Conservation (phyloP, 2,329 filamentous ascomycete genomes). For the Tolypocladium paradoxum region DNA sequence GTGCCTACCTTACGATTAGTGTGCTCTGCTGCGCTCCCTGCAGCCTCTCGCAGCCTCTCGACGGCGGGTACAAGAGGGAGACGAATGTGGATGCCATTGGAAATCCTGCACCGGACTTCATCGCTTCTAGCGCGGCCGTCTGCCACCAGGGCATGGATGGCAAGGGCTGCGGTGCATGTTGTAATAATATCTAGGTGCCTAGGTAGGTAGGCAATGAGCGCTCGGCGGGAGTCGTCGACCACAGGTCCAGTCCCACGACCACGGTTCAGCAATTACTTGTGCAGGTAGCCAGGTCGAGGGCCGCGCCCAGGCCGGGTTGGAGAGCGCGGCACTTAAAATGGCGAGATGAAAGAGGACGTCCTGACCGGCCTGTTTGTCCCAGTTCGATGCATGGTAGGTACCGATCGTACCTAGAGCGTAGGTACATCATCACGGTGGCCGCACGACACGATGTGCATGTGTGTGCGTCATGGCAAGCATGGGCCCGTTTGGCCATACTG, state of each 20-base stretch:
- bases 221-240: not conserved
- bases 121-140: not conserved
- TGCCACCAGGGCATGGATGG: not conserved
- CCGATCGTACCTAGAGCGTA: too few species aligned
- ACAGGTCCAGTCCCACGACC: not conserved
- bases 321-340: too few species aligned
- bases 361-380: not conserved
- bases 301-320: not conserved
- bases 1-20: not conserved
- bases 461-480: conserved; percentile 4
- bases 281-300: not conserved
- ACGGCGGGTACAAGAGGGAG: not conserved
- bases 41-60: not conserved
- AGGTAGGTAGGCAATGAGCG: too few species aligned
- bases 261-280: not conserved
- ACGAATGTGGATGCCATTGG: not conserved
- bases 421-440: not conserved
- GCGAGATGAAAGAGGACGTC: not conserved
- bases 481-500: conserved; percentile 1
- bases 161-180: not conserved
- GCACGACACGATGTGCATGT: not conserved
- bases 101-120: not conserved
- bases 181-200: too few species aligned
- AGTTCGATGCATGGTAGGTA: not conserved
- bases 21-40: not conserved